These are phyloP conservation scores for Aegle marmelos DNA, from an alignment of 345 rosid genomes.

Conservation along the genomic window DNA sequence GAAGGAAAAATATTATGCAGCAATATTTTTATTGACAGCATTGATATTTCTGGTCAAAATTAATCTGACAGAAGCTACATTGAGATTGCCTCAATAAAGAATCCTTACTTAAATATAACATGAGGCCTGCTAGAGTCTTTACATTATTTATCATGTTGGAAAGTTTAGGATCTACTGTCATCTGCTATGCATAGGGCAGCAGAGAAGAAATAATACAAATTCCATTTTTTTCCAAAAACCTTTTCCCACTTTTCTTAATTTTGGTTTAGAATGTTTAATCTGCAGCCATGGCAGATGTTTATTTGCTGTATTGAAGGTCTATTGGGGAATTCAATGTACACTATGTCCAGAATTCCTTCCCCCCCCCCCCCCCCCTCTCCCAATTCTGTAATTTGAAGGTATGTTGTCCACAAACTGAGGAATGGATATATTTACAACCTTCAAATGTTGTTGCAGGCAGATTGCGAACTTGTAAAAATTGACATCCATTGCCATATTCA, in stretches of 20 bases:
- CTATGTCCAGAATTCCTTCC: background rate
- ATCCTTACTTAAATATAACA: background rate
- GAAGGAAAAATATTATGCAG: background rate
- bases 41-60: background rate
- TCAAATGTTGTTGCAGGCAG: constrained; percentile 56
- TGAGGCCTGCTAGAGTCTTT: background rate
- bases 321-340: background rate
- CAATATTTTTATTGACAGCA: background rate
- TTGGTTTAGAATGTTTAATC: background rate
- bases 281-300: background rate
- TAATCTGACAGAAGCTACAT: background rate
- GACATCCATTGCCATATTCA: constrained; percentile 68
- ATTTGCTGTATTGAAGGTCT: background rate
- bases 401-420: background rate
- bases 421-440: constrained; percentile 21
- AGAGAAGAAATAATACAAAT: background rate
- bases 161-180: background rate
- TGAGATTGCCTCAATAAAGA: background rate
- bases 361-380: too few relatives aligned
- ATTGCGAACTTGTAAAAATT: constrained; percentile 56
- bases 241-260: background rate
- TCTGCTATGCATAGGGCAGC: too few relatives aligned
- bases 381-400: background rate
- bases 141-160: background rate
- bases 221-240: background rate